Evolutionary conservation across 2,329 filamentous ascomycete species (phyloP).

Genomic region (Aspergillus neoniger): DNA sequence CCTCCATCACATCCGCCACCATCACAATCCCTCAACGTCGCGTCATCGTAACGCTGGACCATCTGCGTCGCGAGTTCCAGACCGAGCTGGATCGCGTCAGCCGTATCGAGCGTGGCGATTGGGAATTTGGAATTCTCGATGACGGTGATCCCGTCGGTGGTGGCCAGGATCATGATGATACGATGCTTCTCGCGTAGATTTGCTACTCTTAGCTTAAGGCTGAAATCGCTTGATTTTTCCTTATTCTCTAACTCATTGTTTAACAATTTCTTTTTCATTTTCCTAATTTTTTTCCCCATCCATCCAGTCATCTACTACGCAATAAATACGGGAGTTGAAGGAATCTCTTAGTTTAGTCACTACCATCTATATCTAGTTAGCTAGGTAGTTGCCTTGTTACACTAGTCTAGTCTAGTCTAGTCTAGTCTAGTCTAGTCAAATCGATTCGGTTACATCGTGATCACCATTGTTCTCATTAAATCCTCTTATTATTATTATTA

Average conservation of each 20-base stretch:
- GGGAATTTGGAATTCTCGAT: slow-evolving; percentile 64
- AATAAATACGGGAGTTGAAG: no score
- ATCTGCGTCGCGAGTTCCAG: slow-evolving; percentile 86
- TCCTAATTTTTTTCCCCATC: background rate
- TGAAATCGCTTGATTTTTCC: background rate
- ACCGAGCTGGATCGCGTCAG: slow-evolving; percentile 84
- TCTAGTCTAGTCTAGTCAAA: no score
- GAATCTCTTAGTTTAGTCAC: no score
- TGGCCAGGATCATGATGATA: slow-evolving; percentile 38
- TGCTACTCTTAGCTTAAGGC: background rate
- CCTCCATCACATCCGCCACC: slow-evolving; percentile 19
- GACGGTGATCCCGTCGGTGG: slow-evolving; percentile 12
- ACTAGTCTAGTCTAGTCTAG: no score
- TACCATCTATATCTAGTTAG: no score
- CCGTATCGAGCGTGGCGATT: slow-evolving; percentile 85
- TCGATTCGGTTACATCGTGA: no score
- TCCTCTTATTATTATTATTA: no score
- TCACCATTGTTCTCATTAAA: no score
- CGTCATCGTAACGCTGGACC: slow-evolving; percentile 79
- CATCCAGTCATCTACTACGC: no score
- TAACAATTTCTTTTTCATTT: background rate
- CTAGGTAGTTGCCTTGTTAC: no score
- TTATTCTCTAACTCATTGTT: background rate
- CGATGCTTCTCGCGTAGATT: slow-evolving; percentile 35
- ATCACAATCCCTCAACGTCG: slow-evolving; percentile 53